phyloP scores from a whole-genome alignment of 805 yeast species.

The Ogataea paradorogensis region DNA sequence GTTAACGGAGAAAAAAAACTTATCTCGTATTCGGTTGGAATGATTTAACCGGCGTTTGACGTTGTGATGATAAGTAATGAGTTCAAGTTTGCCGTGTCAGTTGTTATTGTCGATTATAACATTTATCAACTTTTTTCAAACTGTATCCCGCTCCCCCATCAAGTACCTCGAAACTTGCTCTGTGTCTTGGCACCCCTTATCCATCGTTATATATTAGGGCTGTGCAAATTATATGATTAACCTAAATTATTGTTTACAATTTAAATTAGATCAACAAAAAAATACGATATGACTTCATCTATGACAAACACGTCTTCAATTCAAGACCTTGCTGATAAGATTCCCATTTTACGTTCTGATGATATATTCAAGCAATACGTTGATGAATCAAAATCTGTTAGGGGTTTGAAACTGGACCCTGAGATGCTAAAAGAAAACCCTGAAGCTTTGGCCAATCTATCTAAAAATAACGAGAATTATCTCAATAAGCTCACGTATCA shows the following conservation, averaged over 20 bases:
- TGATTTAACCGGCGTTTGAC: no score
- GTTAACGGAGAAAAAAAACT: background rate
- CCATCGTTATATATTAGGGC: no score
- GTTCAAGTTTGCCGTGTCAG: no score
- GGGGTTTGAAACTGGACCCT: conserved; percentile 14
- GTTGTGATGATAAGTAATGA: no score
- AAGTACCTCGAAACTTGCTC: no score
- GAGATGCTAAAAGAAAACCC: conserved; percentile 16
- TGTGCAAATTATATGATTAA: conserved; percentile 1
- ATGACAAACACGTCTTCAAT: conserved; percentile 17
- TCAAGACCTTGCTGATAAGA: conserved; percentile 19
- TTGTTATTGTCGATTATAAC: background rate
- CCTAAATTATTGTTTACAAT: conserved; percentile 11
- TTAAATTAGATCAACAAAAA: background rate
- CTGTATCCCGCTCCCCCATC: no score
- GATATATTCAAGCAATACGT: conserved; percentile 18
- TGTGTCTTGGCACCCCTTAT: no score
- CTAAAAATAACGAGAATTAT: conserved; percentile 36
- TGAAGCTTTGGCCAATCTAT: conserved; percentile 15
- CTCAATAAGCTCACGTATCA: conserved; percentile 58
- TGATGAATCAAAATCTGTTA: conserved; percentile 18
- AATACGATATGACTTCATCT: conserved; percentile 3
- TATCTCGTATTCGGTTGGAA: background rate
- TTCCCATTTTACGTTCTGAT: conserved; percentile 20
- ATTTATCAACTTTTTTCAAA: no score